Percentiles rank a stretch among this genome's conserved stretches.
Conservation (phyloP, 2,329 filamentous ascomycete genomes). For the Cercospora brassicicola region DNA sequence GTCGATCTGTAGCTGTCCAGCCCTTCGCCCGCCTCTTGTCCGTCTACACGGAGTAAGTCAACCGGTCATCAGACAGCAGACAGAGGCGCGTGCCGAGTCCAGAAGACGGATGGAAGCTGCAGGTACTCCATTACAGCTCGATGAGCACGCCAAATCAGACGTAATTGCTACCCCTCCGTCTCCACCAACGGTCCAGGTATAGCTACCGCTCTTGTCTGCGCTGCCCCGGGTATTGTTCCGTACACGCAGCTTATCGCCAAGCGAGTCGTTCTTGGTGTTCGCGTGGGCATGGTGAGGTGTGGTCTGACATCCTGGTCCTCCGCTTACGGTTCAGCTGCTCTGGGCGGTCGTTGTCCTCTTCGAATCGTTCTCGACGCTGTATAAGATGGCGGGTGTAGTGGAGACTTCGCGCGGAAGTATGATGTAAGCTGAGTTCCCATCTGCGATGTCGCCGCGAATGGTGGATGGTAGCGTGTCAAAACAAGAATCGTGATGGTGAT, state of each 20-base stretch:
- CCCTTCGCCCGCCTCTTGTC: slow-evolving; percentile 3
- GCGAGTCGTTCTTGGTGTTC: slow-evolving; percentile 7
- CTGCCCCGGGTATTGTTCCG: slow-evolving; percentile 3
- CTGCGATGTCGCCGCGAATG: neutral
- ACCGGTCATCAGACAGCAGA: slow-evolving; percentile 1
- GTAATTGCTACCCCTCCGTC: slow-evolving; percentile 9
- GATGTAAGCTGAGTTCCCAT: slow-evolving; percentile 7
- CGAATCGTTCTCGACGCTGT: neutral
- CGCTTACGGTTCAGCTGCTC: neutral
- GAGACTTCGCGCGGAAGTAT: neutral
- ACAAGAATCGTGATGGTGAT: neutral
- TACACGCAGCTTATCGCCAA: neutral
- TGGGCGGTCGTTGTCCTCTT: neutral
- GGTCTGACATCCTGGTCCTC: neutral
- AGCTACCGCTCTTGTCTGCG: neutral
- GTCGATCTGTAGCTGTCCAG: neutral
- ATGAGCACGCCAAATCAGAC: slow-evolving; percentile 7
- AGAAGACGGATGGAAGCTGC: slow-evolving; percentile 10
- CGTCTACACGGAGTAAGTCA: neutral
- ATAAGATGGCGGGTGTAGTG: neutral
- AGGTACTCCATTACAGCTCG: slow-evolving; percentile 13
- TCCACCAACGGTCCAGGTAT: neutral
- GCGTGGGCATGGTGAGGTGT: slow-evolving; percentile 2
- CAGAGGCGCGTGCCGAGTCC: neutral
- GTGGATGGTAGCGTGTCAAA: neutral